A percentile compares a stretch with the other conserved stretches of the same genome.
Evolutionary conservation across 192 early-diverging fungal genomes (phyloP).

Genomic region (Chytriomyces sp.): DNA sequence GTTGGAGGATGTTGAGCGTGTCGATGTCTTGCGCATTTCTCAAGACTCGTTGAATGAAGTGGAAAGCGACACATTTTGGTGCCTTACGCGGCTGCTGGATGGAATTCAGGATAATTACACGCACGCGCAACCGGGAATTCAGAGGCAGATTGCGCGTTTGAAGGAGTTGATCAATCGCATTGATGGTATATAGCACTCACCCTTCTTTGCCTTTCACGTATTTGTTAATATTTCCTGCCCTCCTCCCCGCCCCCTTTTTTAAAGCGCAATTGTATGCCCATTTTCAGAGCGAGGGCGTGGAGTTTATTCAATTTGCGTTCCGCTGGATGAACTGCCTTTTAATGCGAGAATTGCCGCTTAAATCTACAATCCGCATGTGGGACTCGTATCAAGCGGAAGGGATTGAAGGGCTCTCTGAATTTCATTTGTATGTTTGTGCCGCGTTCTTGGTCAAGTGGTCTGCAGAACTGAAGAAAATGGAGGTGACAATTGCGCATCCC

Average conservation of each 20-base stretch:
- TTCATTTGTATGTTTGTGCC: slow-evolving; percentile 98
- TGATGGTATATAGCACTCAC: slow-evolving; percentile 63
- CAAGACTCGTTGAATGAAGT: slow-evolving; percentile 68
- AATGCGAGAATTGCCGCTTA: slow-evolving; percentile 91
- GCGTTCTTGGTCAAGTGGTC: slow-evolving; percentile 97
- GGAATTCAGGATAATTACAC: slow-evolving; percentile 99
- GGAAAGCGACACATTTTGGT: slow-evolving; percentile 98
- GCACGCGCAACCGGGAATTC: slow-evolving; percentile 94
- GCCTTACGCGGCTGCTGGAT: slow-evolving; percentile 91
- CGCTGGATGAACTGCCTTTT: slow-evolving; percentile 99
- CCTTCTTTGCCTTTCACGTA: neutral
- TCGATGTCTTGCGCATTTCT: slow-evolving; percentile 44
- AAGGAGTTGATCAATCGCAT: slow-evolving; percentile 92
- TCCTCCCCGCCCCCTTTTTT: slow-evolving; percentile 13
- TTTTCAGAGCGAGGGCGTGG: slow-evolving; percentile 84
- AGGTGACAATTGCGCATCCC: slow-evolving; percentile 69
- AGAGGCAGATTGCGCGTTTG: slow-evolving; percentile 84
- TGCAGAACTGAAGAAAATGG: slow-evolving; percentile 80
- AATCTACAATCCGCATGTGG: slow-evolving; percentile 96
- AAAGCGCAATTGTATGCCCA: slow-evolving; percentile 79
- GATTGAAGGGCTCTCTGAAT: slow-evolving; percentile 90
- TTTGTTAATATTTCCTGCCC: neutral
- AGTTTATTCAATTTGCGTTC: slow-evolving; percentile 99
- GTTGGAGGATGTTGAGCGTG: slow-evolving; percentile 52
- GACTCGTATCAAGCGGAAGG: slow-evolving; percentile 95